Percentiles rank a stretch among this genome's conserved stretches.
These are phyloP conservation scores for Ramularia endophylla DNA, from an alignment of 2,329 filamentous ascomycete species.

Conservation along the genomic window DNA sequence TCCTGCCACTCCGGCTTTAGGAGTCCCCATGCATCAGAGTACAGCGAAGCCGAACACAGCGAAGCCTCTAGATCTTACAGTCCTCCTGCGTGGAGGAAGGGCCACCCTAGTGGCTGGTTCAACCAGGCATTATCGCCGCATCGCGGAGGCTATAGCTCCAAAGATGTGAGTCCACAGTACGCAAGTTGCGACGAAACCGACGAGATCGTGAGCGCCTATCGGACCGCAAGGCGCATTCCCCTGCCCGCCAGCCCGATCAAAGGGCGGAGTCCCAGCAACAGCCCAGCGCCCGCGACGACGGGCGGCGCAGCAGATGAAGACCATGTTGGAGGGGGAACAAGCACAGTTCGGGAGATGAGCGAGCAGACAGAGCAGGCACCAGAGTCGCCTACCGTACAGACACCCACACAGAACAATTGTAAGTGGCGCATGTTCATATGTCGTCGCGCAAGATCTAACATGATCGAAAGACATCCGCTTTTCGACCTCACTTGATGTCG, in stretches of 20 bases:
- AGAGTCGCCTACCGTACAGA: conserved; percentile 17
- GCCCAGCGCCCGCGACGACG: conserved; percentile 22
- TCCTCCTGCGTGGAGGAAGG: conserved; percentile 58
- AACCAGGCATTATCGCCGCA: conserved; percentile 33
- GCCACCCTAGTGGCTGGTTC: conserved; percentile 57
- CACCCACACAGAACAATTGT: conserved; percentile 33
- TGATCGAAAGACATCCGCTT: conserved; percentile 69
- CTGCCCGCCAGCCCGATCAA: conserved; percentile 51
- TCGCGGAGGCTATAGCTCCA: conserved; percentile 48
- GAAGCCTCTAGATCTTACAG: conserved; percentile 55
- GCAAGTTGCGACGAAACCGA: conserved; percentile 48
- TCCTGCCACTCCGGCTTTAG: conserved; percentile 61
- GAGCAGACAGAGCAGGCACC: conserved; percentile 15
- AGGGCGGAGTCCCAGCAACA: conserved; percentile 30
- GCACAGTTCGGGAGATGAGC: conserved; percentile 15
- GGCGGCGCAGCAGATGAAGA: conserved; percentile 14
- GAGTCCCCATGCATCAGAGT: conserved; percentile 39
- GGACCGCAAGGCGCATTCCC: conserved; percentile 41
- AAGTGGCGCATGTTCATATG: conserved; percentile 13
- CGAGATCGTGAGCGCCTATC: conserved; percentile 39
- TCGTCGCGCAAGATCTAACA: conserved; percentile 6
- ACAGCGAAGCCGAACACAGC: conserved; percentile 38
- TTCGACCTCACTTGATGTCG: conserved; percentile 78
- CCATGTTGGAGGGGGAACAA: conserved; percentile 17
- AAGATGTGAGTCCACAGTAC: conserved; percentile 55